Evolutionary conservation across 1,284 basidiomycete species (phyloP).

Genomic region (Trichosporon asahii): DNA sequence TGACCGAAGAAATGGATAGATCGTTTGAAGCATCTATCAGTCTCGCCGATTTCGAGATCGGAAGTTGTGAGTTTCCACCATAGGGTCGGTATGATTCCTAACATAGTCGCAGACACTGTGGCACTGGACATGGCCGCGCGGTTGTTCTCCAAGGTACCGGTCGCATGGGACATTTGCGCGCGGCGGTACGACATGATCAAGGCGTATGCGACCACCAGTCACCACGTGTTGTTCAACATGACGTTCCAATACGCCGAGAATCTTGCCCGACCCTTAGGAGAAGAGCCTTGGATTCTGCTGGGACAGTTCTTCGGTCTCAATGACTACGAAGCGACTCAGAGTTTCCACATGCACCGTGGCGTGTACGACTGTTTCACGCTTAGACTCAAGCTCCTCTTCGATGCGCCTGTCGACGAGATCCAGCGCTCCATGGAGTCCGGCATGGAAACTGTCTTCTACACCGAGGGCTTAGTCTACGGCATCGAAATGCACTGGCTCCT

Average conservation of each 20-base stretch:
- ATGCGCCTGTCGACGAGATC: slow-evolving; percentile 28
- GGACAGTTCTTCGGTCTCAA: slow-evolving; percentile 24
- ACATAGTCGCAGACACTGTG: slow-evolving; percentile 24
- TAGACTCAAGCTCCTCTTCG: slow-evolving; percentile 33
- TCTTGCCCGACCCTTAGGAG: slow-evolving; percentile 8
- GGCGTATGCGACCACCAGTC: slow-evolving; percentile 22
- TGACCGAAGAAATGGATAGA: slow-evolving; percentile 9
- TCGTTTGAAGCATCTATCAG: slow-evolving; percentile 27
- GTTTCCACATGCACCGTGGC: slow-evolving; percentile 24
- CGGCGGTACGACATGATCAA: slow-evolving; percentile 28
- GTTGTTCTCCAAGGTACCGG: slow-evolving; percentile 16
- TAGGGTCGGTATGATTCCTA: not conserved
- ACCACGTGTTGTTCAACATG: slow-evolving; percentile 23
- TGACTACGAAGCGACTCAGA: slow-evolving; percentile 20
- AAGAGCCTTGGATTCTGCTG: slow-evolving; percentile 27
- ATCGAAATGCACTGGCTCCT: slow-evolving; percentile 31
- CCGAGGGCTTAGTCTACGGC: slow-evolving; percentile 20
- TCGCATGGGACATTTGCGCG: slow-evolving; percentile 17
- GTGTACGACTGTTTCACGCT: slow-evolving; percentile 24
- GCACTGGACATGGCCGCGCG: slow-evolving; percentile 25
- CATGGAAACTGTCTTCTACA: not conserved
- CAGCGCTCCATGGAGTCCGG: slow-evolving; percentile 9
- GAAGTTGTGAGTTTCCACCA: slow-evolving; percentile 22
- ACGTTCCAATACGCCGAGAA: slow-evolving; percentile 32
- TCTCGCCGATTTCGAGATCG: slow-evolving; percentile 35